phyloP scores from a whole-genome alignment of 2,329 filamentous ascomycete genomes.

The Aureobasidium sp. region DNA sequence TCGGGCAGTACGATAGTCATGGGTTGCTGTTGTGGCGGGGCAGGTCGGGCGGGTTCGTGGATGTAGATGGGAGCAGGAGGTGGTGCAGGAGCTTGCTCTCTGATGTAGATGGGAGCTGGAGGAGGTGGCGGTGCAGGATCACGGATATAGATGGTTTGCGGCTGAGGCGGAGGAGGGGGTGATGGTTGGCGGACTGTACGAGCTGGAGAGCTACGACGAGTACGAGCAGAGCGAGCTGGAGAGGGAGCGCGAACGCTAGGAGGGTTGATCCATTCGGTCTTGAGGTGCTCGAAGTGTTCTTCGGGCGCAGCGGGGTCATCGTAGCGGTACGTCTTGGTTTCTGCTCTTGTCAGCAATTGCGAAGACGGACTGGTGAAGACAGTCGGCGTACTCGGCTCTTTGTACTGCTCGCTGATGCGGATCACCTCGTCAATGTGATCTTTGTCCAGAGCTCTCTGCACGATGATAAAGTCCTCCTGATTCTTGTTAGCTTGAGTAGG shows the following conservation, averaged over 20 bases:
- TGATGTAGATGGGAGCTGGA: slow-evolving; percentile 21
- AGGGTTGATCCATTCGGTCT: slow-evolving; percentile 35
- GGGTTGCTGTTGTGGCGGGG: slow-evolving; percentile 16
- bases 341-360: slow-evolving; percentile 20
- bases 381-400: slow-evolving; percentile 35
- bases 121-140: slow-evolving; percentile 18
- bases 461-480: slow-evolving; percentile 71
- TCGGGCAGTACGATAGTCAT: slow-evolving; percentile 42
- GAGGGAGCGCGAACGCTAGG: slow-evolving; percentile 26
- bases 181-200: slow-evolving; percentile 21
- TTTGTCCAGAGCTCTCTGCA: slow-evolving; percentile 78
- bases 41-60: slow-evolving; percentile 22
- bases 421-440: slow-evolving; percentile 89
- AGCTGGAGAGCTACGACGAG: slow-evolving; percentile 21
- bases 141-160: slow-evolving; percentile 19
- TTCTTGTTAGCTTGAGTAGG: not conserved
- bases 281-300: slow-evolving; percentile 29
- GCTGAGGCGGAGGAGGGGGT: slow-evolving; percentile 11
- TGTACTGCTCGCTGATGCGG: slow-evolving; percentile 70
- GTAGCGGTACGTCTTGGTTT: slow-evolving; percentile 31
- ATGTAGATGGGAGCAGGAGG: slow-evolving; percentile 20
- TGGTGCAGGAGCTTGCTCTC: slow-evolving; percentile 21
- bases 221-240: slow-evolving; percentile 23
- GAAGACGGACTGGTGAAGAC: not conserved
- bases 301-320: slow-evolving; percentile 25